Percentiles rank a stretch among this genome's conserved stretches.
phyloP scores from a whole-genome alignment of 1,284 basidiomycete genomes.

The Bondarzewia mesenterica region DNA sequence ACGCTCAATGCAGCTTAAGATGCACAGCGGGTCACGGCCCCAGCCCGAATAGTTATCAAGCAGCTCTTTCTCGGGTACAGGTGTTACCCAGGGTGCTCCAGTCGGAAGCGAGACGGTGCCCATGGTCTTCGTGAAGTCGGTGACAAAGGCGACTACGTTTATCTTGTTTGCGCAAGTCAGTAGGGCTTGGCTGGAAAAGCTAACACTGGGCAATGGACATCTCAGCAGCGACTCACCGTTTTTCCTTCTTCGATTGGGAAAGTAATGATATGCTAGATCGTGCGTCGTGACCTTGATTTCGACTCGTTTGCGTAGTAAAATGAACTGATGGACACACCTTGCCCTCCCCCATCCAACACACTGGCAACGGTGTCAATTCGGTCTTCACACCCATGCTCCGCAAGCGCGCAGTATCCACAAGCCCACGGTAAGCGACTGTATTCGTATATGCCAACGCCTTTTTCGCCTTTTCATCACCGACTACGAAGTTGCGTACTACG shows the following conservation, averaged over 20 bases:
- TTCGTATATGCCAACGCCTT: slow-evolving; percentile 30
- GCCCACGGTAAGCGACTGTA: slow-evolving; percentile 34
- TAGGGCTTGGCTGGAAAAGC: neutral
- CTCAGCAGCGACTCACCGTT: slow-evolving; percentile 27
- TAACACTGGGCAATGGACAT: neutral
- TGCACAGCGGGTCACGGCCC: slow-evolving; percentile 35
- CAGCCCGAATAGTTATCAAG: slow-evolving; percentile 39
- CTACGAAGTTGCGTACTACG: slow-evolving; percentile 24
- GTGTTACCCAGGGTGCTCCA: slow-evolving; percentile 37
- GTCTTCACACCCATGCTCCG: slow-evolving; percentile 29
- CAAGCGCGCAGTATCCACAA: slow-evolving; percentile 28
- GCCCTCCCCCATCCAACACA: slow-evolving; percentile 33
- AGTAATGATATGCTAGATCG: slow-evolving; percentile 48
- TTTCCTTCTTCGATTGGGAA: slow-evolving; percentile 42
- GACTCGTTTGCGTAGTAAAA: no score
- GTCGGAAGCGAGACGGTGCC: slow-evolving; percentile 28
- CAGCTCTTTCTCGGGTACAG: slow-evolving; percentile 35
- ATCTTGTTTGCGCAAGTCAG: slow-evolving; percentile 23
- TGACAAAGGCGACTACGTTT: slow-evolving; percentile 46
- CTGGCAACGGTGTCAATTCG: slow-evolving; percentile 25
- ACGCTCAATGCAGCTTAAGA: slow-evolving; percentile 38
- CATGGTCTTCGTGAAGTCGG: slow-evolving; percentile 29
- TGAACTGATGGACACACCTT: slow-evolving; percentile 25
- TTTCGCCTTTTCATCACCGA: slow-evolving; percentile 19
- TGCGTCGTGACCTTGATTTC: no score